phyloP scores from a whole-genome alignment of 2,329 filamentous ascomycete species.

The Claviceps sp. region DNA sequence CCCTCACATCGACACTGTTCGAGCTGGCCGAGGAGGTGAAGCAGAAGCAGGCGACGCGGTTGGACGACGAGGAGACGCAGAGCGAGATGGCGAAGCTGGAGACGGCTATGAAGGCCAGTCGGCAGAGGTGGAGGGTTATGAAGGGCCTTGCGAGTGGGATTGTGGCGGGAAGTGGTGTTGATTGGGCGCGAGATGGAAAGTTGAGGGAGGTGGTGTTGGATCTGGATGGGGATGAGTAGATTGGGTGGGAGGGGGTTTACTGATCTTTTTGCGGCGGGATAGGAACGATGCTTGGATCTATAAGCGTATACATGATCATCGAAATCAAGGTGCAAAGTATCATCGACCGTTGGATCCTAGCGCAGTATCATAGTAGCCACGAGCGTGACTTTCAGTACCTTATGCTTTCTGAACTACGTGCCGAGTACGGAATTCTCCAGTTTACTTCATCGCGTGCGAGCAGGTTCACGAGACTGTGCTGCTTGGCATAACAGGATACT shows the following conservation, averaged over 20 bases:
- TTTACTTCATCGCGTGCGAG: no score
- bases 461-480: no score
- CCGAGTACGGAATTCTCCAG: no score
- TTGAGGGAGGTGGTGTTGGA: slow-evolving; percentile 63
- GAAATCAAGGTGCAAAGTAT: no score
- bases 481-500: no score
- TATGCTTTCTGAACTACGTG: no score
- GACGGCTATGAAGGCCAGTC: slow-evolving; percentile 44
- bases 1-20: slow-evolving; percentile 49
- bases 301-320: no score
- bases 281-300: no score
- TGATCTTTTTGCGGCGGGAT: no score
- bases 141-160: slow-evolving; percentile 69
- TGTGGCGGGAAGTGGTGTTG: slow-evolving; percentile 67
- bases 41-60: slow-evolving; percentile 37
- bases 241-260: not conserved
- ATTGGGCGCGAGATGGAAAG: slow-evolving; percentile 61
- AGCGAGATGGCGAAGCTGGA: slow-evolving; percentile 47
- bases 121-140: slow-evolving; percentile 57
- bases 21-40: slow-evolving; percentile 45
- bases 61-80: slow-evolving; percentile 36
- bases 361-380: no score
- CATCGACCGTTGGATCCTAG: no score
- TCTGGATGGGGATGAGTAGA: slow-evolving; percentile 25
- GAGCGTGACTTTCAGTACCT: no score